Evolutionary conservation across 2,329 filamentous ascomycete genomes (phyloP).

Genomic region (Acarospora socialis): DNA sequence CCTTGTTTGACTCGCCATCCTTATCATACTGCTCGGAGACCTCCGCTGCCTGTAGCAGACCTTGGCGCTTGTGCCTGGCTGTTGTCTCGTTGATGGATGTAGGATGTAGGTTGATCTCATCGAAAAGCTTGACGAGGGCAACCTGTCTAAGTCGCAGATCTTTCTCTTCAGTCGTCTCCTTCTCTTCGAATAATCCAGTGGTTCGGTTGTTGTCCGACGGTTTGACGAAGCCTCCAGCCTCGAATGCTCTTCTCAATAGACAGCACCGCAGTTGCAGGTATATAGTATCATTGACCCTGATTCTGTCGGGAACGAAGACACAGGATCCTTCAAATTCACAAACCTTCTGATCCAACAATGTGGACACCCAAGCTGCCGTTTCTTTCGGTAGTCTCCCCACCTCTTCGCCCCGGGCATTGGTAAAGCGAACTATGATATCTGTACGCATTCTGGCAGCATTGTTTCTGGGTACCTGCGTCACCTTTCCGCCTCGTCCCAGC

Average conservation of each 20-base stretch:
- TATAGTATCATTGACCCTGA: constrained; percentile 87
- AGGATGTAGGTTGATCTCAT: constrained; percentile 74
- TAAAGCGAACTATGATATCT: constrained; percentile 87
- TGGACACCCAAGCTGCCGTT: constrained; percentile 79
- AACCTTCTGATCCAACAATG: constrained; percentile 76
- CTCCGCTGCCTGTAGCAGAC: constrained; percentile 74
- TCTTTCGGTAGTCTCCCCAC: constrained; percentile 80
- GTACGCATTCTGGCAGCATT: constrained; percentile 49
- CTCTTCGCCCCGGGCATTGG: constrained; percentile 62
- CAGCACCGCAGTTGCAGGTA: constrained; percentile 76
- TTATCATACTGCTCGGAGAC: constrained; percentile 62
- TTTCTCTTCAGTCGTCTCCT: constrained; percentile 75
- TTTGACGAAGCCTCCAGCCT: constrained; percentile 45
- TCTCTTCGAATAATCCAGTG: constrained; percentile 64
- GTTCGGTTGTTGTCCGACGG: constrained; percentile 55
- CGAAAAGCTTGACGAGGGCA: constrained; percentile 72
- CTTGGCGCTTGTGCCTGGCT: constrained; percentile 67
- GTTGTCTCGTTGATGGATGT: constrained; percentile 59
- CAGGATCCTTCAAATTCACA: constrained; percentile 78
- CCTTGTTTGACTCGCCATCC: constrained; percentile 36
- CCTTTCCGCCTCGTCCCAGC: constrained; percentile 32
- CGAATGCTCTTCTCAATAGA: constrained; percentile 60
- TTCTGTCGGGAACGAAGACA: constrained; percentile 71
- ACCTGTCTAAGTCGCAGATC: constrained; percentile 72
- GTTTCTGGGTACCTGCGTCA: constrained; percentile 25